Evolutionary conservation across 2,329 filamentous ascomycete genomes (phyloP), one percentile per base, ranked within the genome.

Genomic region (Sarocladium kiliense): DNA sequence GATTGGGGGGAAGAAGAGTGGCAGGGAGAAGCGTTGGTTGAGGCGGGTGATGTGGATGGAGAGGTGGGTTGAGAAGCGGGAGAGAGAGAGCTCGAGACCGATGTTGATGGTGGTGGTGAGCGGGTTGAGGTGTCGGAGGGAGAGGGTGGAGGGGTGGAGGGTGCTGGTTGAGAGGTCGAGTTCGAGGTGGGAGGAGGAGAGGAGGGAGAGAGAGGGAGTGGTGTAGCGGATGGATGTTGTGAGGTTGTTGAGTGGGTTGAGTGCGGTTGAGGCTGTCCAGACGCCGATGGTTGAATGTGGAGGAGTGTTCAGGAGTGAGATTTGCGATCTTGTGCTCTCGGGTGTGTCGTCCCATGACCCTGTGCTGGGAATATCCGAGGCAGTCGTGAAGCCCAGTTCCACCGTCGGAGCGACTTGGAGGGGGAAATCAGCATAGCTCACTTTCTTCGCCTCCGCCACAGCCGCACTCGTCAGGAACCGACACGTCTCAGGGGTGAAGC

Each of bases 11-110:
- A 77, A 61, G 27, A 77, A 61, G 25, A 79, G 58, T 2, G 77
- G 77, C 25, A 79, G 51, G 56, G 68, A 70, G 59, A 79, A 62
- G 16, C 74, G 69, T 60, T 77, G 75, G 25, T 68, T 69, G 25
- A 75, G 68, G 1, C 74, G 71, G 2, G 76, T 75, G 74, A 74
- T 77, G 65, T 77, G 76, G 2, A 76, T 62, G 10, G 74, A 77
- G 44, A 78, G 56, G 56, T 77, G 71, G n/a, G 77, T 59, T 55
- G 68, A 72, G 58, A 68, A 67, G 2, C 66, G 64, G 53, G 70
- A 72, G 34, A 77, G 59, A 16, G 72, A 73, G 12, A 78, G 58
- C 56, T 79, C 76, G 32, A 79, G 63, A 11, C 76, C 76, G 16
- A 75, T 58, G 41, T 68, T 72, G 47, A 74, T 70, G 61, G 72